A percentile compares a stretch with the other conserved stretches of the same genome.
Evolutionary conservation across 2,329 filamentous ascomycete species (phyloP).

Genomic region (Beauveria medogensis): DNA sequence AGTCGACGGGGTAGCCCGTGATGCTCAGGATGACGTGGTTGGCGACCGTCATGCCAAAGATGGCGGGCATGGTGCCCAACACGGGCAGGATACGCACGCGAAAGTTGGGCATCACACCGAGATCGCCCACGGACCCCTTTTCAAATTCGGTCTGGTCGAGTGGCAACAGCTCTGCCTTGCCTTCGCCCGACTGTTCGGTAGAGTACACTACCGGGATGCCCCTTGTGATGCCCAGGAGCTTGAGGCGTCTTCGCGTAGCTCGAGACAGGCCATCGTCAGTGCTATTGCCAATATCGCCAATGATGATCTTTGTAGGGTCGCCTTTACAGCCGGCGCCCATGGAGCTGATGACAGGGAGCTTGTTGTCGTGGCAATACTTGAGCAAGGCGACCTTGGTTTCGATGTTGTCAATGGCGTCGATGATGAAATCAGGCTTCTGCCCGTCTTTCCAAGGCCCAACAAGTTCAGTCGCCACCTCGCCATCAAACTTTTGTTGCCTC

Average conservation of each 20-base stretch:
- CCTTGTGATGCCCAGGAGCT: constrained; percentile 66
- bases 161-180: constrained; percentile 83
- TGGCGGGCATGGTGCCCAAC: constrained; percentile 91
- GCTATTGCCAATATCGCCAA: constrained; percentile 83
- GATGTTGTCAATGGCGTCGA: constrained; percentile 98
- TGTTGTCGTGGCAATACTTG: constrained; percentile 74
- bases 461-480: constrained; percentile 54
- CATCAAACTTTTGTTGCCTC: constrained; percentile 74
- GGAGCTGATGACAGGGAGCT: constrained; percentile 77
- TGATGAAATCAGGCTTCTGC: constrained; percentile 72
- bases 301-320: constrained; percentile 70
- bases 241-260: constrained; percentile 71
- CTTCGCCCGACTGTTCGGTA: constrained; percentile 79
- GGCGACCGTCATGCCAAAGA: constrained; percentile 85
- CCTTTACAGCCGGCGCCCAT: constrained; percentile 98
- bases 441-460: constrained; percentile 58
- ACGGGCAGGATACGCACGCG: constrained; percentile 91
- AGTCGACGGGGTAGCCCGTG: constrained; percentile 77
- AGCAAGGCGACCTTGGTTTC: constrained; percentile 89
- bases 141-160: constrained; percentile 79
- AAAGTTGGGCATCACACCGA: constrained; percentile 87
- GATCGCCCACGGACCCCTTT: constrained; percentile 77
- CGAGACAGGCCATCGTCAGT: constrained; percentile 85
- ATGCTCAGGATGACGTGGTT: constrained; percentile 88
- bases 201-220: constrained; percentile 92